phyloP scores from a whole-genome alignment of 441 rosid genomes.

The Brassica hybrid region DNA sequence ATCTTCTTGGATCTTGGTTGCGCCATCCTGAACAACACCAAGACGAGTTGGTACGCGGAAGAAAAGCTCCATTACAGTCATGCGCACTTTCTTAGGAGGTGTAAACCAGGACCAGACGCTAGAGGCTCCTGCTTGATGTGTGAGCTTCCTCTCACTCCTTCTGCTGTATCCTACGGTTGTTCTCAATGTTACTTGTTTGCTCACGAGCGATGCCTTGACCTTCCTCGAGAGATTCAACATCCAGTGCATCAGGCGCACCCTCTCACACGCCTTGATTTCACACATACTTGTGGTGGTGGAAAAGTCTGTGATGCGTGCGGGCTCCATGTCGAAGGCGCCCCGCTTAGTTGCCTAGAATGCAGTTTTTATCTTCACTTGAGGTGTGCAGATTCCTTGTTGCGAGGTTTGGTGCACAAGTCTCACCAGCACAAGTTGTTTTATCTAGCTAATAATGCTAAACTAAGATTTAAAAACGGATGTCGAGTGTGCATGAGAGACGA shows the following conservation, averaged over 20 bases:
- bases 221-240: slow-evolving; percentile 27
- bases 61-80: neutral
- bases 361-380: slow-evolving; percentile 18
- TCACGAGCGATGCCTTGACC: slow-evolving; percentile 11
- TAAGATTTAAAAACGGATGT: neutral
- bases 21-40: neutral
- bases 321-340: neutral
- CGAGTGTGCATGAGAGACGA: neutral
- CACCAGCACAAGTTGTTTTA: slow-evolving; percentile 22
- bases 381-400: slow-evolving; percentile 28
- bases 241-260: slow-evolving; percentile 30
- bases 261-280: slow-evolving; percentile 9
- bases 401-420: neutral
- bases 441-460: neutral
- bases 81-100: neutral
- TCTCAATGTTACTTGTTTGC: neutral
- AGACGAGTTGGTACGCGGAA: neutral
- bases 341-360: neutral
- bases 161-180: neutral
- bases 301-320: neutral
- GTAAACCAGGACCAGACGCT: neutral
- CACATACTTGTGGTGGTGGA: neutral
- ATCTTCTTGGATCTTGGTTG: neutral
- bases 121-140: neutral
- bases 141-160: neutral